Conservation (phyloP, 257 asterid genomes). For the Przewalskia tangutica region DNA sequence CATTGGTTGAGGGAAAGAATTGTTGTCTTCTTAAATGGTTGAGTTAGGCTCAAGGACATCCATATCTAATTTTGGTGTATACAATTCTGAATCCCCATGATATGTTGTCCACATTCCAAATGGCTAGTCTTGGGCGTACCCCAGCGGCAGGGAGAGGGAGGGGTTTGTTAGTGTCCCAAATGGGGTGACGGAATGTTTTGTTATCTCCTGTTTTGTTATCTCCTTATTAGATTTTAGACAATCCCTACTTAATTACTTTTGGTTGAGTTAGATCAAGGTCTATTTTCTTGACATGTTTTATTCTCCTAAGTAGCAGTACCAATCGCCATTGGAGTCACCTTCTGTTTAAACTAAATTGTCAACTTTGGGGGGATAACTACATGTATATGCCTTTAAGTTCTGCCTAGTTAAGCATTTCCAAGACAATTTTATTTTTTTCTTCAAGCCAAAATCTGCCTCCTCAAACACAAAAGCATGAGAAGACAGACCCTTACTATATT, state of each 20-base stretch:
- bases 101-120: background rate
- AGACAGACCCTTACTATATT: background rate
- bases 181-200: background rate
- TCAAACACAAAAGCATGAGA: background rate
- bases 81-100: background rate
- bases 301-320: background rate
- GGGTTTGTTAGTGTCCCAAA: background rate
- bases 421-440: background rate
- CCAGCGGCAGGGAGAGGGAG: background rate
- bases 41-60: background rate
- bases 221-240: background rate
- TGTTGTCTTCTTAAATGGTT: background rate
- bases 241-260: background rate
- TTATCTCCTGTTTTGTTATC: background rate
- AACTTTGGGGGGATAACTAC: background rate
- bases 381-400: background rate
- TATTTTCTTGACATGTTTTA: background rate
- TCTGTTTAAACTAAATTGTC: background rate
- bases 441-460: background rate
- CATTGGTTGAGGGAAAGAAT: background rate
- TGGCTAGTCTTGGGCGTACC: background rate
- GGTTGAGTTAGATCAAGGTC: background rate
- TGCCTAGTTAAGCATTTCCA: background rate
- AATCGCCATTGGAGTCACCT: background rate
- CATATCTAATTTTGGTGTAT: background rate